Base-by-base conservation (phyloP, 1,139 yeast genomes). In the Blastobotrys raffinosifermentans region DNA sequence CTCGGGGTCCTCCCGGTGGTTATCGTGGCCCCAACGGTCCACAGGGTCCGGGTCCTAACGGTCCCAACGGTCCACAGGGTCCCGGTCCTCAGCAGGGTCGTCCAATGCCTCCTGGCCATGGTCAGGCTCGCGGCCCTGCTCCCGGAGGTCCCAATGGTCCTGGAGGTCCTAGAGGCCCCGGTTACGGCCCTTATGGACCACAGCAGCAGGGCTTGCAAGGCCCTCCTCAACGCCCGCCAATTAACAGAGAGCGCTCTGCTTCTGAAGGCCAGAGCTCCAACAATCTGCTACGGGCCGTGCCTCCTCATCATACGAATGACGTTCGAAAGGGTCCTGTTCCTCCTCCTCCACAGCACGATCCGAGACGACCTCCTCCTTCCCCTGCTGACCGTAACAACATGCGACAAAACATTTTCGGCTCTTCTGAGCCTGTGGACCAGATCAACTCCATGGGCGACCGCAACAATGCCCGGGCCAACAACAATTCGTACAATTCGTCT, bases 241-340 rank as follows among this genome's bases (percentile, higher is more conserved):
- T 33, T 23, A 17, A 37, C 11, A 60, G 58, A 32, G 55, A 54
- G 35, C 51, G 62, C 32, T 46, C 53, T 16, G 57, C 57, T 6
- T 55, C 61, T 4, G 57, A 54, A 26, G 63, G 64, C 15, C 46
- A 48, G 17, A 50, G 46, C 38, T 57, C 58, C 32, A 55, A 55
- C 38, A 54, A 55, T 39, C 40, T 55, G 34, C 47, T 55, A 37
- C 45, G 51, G 6, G 44, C 45, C 6, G 55, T 54, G 16, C 47
- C 48, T 16, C 46, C 43, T 4, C 43, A 47, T 8, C n/a, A n/a
- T n/a, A n/a, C n/a, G n/a, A n/a, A n/a, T n/a, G 49, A 59, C 5
- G 48, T 51, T 34, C 57, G 61, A 3, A 35, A 50, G 26, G 54
- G 60, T 1, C 57, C 49, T 9, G 40, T 21, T 19, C 26, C 18